Evolutionary conservation across 1,284 basidiomycete species (phyloP), one percentile per base, ranked within the genome.

Genomic region (Papiliotrema flavescens): DNA sequence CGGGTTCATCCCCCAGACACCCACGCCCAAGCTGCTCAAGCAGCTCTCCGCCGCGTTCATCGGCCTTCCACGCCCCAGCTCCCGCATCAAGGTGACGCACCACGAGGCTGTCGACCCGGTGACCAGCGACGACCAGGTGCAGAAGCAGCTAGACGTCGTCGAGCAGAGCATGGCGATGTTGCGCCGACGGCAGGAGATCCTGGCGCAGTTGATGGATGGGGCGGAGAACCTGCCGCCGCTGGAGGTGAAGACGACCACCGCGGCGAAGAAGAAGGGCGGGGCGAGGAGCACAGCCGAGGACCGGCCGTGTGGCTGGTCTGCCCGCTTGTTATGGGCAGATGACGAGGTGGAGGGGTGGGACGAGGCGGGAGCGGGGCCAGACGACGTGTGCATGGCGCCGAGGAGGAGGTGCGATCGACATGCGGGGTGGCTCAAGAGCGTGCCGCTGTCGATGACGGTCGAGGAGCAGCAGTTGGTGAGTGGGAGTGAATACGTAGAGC

Each of bases 351-450:
- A 45, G 23, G 40, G 42, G 7, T 67, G 62, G 61, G 51, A 45
- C 23, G 49, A 23, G 20, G 32, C 32, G 11, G 22, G 5, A 23
- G 23, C 8, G 42, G 14, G 20, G 23, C n/a, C 14, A 3, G 23
- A 24, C 19, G 50, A 45, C 9, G 57, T 42, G 26, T 74, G 68
- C 35, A 49, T 57, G 46, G 53, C 54, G 3, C 60, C 60, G 0
- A 59, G 59, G 37, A 55, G 63, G 44, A 50, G 63, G 48, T 74
- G 72, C 49, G 72, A 75, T 49, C 56, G 71, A 20, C 73, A 74
- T 59, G 60, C 65, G 44, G 70, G 71, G 52, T 71, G 36, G 28
- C 28, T 32, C 28, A 32, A 32, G 28, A 32, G 28, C 28, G 28
- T 32, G 28, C 28, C 28, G 11, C 28, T 32, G 28, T 32, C 28